Base-by-base conservation (phyloP, 768 basidiomycete species). In the Tricholoma saponaceum region DNA sequence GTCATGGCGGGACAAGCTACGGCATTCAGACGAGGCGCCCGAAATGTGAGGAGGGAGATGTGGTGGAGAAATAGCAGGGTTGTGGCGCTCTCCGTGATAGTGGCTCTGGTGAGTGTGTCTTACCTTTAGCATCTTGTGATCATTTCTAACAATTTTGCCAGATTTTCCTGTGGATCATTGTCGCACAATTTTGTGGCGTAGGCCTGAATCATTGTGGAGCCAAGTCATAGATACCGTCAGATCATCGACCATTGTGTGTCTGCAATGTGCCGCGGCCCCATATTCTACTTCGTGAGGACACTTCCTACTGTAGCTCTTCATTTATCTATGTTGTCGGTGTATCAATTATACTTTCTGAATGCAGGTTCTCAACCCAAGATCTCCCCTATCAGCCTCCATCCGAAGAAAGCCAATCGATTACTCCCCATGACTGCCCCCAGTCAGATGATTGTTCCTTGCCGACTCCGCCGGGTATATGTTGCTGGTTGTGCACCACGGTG, bases 1-100 rank as follows among this genome's bases (percentile, higher is more conserved):
- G 89, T 81, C 55, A 92, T 99, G 86, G 90, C 92, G 6, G 89
- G 86, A 9, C 95, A 98, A 71, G 94, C 96, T 4, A 92, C 91
- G 3, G 93, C 92, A 6, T 99, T 99, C 75, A 76, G 93, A 47
- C 76, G 95, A 52, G 95, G 95, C 5, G 95, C 95, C 14, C 78
- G 92, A 43, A 85, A 79, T n/a, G 86, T 88, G 20, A 76, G 92
- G 39, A 78, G 90, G 57, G 83, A 92, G 69, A 92, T 92, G 89
- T 92, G 91, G 87, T 94, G 92, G 92, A 84, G 83, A 74, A 92
- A 89, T 62, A 84, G 73, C 65, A 89, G 86, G 72, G 78, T 87
- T 23, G 58, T 89, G 62, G 82, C 79, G 6, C 73, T 98, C 26
- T 82, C 82, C 55, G 74, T 87, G 18, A 67, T 93, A 28, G 89